These are phyloP conservation scores for Iberis amara DNA, from an alignment of 441 rosid species.

Conservation along the genomic window DNA sequence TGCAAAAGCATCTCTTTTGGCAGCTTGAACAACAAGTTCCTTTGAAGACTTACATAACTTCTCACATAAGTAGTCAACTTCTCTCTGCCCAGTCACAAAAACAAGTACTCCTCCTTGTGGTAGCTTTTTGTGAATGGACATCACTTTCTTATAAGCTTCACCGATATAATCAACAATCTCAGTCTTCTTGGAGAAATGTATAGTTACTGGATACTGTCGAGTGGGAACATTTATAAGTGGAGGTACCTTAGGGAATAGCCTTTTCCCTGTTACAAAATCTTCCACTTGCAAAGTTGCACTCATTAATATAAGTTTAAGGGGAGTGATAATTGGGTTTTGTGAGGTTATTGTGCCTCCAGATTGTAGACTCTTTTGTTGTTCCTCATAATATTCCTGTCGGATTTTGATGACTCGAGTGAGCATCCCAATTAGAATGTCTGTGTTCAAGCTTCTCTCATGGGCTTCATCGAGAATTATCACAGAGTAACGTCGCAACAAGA, in stretches of 20 bases:
- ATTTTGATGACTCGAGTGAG: constrained; percentile 64
- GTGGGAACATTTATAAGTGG: constrained; percentile 74
- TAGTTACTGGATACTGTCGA: constrained; percentile 70
- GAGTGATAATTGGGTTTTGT: constrained; percentile 44
- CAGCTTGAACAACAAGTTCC: constrained; percentile 35
- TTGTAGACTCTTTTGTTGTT: constrained; percentile 50
- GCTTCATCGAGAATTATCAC: constrained; percentile 90
- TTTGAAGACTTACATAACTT: constrained; percentile 59
- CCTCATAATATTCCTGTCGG: constrained; percentile 57
- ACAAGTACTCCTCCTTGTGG: constrained; percentile 93
- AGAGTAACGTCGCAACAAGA: constrained; percentile 71
- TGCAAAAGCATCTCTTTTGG: constrained; percentile 21
- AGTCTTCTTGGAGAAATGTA: constrained; percentile 79
- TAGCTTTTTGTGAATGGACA: constrained; percentile 76
- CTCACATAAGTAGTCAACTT: constrained; percentile 72
- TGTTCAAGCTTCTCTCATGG: constrained; percentile 92
- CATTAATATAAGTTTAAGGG: constrained; percentile 82
- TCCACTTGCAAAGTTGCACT: constrained; percentile 86
- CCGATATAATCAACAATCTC: constrained; percentile 77
- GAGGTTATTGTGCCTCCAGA: constrained; percentile 49
- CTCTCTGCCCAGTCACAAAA: constrained; percentile 93
- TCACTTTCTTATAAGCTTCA: constrained; percentile 78
- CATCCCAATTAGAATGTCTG: constrained; percentile 96
- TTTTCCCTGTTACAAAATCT: constrained; percentile 62
- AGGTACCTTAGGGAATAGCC: constrained; percentile 58